A percentile compares a stretch with the other conserved stretches of the same genome.
Conservation (phyloP, 106 monocot species). For the Narthecium ossifragum region DNA sequence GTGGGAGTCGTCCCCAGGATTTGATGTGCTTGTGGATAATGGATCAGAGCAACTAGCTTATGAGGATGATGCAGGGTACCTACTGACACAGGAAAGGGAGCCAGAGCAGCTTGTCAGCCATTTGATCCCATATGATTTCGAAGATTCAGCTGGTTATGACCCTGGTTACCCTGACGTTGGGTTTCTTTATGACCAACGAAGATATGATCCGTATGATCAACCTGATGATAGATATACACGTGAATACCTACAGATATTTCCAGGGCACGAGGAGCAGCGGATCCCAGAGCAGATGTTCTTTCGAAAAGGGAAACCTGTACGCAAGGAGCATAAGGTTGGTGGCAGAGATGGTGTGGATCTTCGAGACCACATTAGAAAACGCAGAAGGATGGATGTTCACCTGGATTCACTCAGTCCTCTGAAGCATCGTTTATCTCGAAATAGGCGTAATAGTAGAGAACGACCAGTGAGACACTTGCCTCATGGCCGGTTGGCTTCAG, state of each 20-base stretch:
- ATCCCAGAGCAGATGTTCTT: slow-evolving; percentile 1
- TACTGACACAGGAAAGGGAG: slow-evolving; percentile 20
- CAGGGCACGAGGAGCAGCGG: slow-evolving; percentile 16
- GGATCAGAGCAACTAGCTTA: slow-evolving; percentile 27
- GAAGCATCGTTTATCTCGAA: slow-evolving; percentile 1
- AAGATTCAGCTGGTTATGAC: slow-evolving; percentile 25
- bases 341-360: slow-evolving; percentile 25
- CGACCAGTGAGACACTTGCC: not conserved
- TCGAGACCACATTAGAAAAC: slow-evolving; percentile 30
- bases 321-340: slow-evolving; percentile 3
- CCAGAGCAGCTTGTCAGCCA: slow-evolving; percentile 14
- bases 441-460: slow-evolving; percentile 3
- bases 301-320: slow-evolving; percentile 6
- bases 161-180: slow-evolving; percentile 14
- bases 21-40: slow-evolving; percentile 54
- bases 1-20: slow-evolving; percentile 52
- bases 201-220: slow-evolving; percentile 22
- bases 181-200: slow-evolving; percentile 9
- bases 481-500: slow-evolving; percentile 17
- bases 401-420: not conserved
- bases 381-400: slow-evolving; percentile 19
- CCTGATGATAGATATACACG: slow-evolving; percentile 8
- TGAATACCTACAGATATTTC: slow-evolving; percentile 12
- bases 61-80: slow-evolving; percentile 36
- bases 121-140: slow-evolving; percentile 23